Evolutionary conservation across 2,329 filamentous ascomycete genomes (phyloP).

Genomic region (Hypoxylon sp.): DNA sequence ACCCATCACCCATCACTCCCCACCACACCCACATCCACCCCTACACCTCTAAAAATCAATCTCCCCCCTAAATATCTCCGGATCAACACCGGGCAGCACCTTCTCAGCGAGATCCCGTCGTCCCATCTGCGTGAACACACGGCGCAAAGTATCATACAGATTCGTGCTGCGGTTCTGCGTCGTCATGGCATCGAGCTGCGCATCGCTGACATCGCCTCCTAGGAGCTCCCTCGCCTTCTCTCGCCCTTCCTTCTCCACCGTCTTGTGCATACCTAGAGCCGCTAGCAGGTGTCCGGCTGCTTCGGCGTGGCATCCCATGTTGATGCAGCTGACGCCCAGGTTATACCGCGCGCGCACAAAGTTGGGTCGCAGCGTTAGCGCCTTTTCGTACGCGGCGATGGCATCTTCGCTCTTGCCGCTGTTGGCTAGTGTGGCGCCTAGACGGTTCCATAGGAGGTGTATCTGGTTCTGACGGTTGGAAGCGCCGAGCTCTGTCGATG

Average conservation of each 20-base stretch:
- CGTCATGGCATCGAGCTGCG: conserved; percentile 87
- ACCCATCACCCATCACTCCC: neutral
- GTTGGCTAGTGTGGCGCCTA: conserved; percentile 96
- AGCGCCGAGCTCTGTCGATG: conserved; percentile 84
- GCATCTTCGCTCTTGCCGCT: conserved; percentile 94
- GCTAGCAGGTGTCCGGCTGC: conserved; percentile 93
- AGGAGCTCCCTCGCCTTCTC: conserved; percentile 88
- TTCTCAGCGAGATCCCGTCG: conserved; percentile 88
- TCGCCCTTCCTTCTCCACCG: conserved; percentile 87
- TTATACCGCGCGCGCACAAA: conserved; percentile 98
- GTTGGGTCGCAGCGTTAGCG: conserved; percentile 90
- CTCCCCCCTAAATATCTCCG: conserved; percentile 88
- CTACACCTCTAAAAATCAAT: conserved; percentile 79
- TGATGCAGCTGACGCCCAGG: conserved; percentile 95
- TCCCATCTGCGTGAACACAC: conserved; percentile 98
- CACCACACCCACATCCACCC: neutral
- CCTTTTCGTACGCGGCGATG: conserved; percentile 95
- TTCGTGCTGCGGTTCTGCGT: conserved; percentile 98
- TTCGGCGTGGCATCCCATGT: conserved; percentile 94
- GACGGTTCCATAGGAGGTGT: conserved; percentile 96
- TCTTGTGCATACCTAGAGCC: conserved; percentile 94
- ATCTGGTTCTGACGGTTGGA: conserved; percentile 89
- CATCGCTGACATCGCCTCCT: conserved; percentile 73
- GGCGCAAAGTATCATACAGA: conserved; percentile 90
- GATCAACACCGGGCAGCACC: conserved; percentile 91